Conservation (phyloP, 116 monocot genomes). For the Posidonia oceanica region DNA sequence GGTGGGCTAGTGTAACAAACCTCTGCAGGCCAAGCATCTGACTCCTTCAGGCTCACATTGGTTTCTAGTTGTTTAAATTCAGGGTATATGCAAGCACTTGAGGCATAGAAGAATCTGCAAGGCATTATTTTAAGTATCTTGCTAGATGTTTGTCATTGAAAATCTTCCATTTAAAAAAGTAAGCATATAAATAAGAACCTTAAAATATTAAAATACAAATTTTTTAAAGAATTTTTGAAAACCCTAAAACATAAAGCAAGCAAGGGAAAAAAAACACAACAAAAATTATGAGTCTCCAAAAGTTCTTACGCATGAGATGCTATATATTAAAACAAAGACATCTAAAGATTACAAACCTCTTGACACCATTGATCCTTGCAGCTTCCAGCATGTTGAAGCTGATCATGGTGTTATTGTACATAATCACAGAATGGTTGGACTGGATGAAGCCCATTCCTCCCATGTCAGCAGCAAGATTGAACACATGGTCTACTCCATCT, state of each 20-base stretch:
- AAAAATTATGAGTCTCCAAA: too few relatives aligned
- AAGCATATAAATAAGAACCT: too few relatives aligned
- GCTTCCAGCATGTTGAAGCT: constrained; percentile 98
- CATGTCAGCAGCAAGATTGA: constrained; percentile 96
- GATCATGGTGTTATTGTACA: constrained; percentile 99
- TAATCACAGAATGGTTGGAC: constrained; percentile 93
- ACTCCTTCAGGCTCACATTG: constrained; percentile 89
- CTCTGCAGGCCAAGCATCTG: constrained; percentile 99
- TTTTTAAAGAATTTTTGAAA: too few relatives aligned
- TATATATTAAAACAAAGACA: neutral
- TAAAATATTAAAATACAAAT: too few relatives aligned
- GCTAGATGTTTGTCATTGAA: neutral
- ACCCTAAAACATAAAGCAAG: too few relatives aligned
- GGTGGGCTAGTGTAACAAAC: constrained; percentile 21
- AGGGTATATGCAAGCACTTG: constrained; percentile 97
- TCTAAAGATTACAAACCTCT: constrained; percentile 39
- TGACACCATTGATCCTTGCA: constrained; percentile 76
- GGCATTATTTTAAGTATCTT: neutral
- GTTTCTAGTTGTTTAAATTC: constrained; percentile 96
- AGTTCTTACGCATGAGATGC: too few relatives aligned
- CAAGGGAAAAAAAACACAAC: too few relatives aligned
- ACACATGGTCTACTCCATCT: constrained; percentile 71
- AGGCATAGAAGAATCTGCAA: constrained; percentile 98
- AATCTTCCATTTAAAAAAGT: neutral
- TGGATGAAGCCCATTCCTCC: constrained; percentile 99